Conservation (phyloP, 2,329 filamentous ascomycete genomes). For the Fusarium armeniacum region DNA sequence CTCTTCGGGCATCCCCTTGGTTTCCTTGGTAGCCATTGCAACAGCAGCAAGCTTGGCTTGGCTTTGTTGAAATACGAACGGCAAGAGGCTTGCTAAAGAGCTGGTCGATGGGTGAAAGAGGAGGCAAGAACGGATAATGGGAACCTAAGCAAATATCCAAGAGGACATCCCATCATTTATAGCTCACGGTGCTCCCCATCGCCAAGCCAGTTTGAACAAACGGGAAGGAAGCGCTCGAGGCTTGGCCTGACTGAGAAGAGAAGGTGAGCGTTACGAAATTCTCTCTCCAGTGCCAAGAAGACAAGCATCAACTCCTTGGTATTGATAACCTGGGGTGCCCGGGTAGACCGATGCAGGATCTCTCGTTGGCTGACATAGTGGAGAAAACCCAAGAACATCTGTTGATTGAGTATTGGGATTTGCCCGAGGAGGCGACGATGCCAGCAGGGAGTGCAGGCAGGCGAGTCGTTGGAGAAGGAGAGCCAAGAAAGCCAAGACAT, state of each 20-base stretch:
- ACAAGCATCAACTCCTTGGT: slow-evolving; percentile 33
- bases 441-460: slow-evolving; percentile 36
- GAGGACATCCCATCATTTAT: slow-evolving; percentile 35
- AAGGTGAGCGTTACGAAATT: slow-evolving; percentile 42
- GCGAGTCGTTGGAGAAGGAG: slow-evolving; percentile 28
- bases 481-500: slow-evolving; percentile 43
- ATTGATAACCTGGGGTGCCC: slow-evolving; percentile 29
- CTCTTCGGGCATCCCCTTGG: slow-evolving; percentile 36
- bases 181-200: slow-evolving; percentile 22
- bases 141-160: neutral
- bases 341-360: slow-evolving; percentile 33
- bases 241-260: slow-evolving; percentile 42
- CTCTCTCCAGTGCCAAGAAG: slow-evolving; percentile 38
- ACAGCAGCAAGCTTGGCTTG: slow-evolving; percentile 28
- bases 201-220: slow-evolving; percentile 37
- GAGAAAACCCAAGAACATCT: slow-evolving; percentile 21
- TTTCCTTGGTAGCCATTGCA: slow-evolving; percentile 39
- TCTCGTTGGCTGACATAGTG: slow-evolving; percentile 35
- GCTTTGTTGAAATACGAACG: slow-evolving; percentile 9
- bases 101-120: slow-evolving; percentile 16
- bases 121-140: slow-evolving; percentile 9
- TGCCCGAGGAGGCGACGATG: slow-evolving; percentile 44
- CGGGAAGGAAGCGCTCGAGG: slow-evolving; percentile 29
- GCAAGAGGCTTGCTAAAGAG: slow-evolving; percentile 8
- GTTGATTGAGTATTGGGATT: slow-evolving; percentile 35